Conservation (phyloP, 2,329 filamentous ascomycete species). For the Bisporella sp. region DNA sequence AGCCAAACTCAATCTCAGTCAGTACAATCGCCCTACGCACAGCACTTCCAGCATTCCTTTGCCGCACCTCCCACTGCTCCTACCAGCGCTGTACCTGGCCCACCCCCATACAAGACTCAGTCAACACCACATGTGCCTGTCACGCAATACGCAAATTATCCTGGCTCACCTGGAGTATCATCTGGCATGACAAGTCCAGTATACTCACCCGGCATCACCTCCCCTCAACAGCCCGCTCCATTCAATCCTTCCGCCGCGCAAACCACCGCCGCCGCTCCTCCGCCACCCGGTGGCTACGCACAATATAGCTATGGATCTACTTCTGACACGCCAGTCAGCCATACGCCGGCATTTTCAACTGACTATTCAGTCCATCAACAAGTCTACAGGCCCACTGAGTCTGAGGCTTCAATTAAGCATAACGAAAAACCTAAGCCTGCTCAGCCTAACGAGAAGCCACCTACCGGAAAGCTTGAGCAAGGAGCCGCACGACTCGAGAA, state of each 20-base stretch:
- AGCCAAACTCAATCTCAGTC: slow-evolving; percentile 5
- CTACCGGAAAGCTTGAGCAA: slow-evolving; percentile 53
- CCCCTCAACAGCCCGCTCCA: slow-evolving; percentile 6
- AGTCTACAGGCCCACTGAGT: slow-evolving; percentile 61
- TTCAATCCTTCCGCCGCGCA: background rate
- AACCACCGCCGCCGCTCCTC: background rate
- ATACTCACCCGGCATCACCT: slow-evolving; percentile 19
- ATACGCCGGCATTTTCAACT: slow-evolving; percentile 27
- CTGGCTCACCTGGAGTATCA: slow-evolving; percentile 38
- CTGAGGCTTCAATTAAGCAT: slow-evolving; percentile 40
- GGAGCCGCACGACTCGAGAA: slow-evolving; percentile 61
- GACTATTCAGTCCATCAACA: slow-evolving; percentile 62
- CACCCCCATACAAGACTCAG: slow-evolving; percentile 13
- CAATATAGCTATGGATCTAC: slow-evolving; percentile 40
- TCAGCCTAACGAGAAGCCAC: slow-evolving; percentile 28
- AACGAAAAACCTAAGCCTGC: slow-evolving; percentile 30
- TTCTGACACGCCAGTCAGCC: slow-evolving; percentile 11
- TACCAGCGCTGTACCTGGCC: slow-evolving; percentile 11
- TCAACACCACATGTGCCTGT: slow-evolving; percentile 14
- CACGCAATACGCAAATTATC: slow-evolving; percentile 39
- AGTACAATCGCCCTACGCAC: slow-evolving; percentile 17
- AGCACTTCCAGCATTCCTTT: slow-evolving; percentile 20
- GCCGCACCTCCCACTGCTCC: slow-evolving; percentile 18
- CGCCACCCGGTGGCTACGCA: slow-evolving; percentile 48
- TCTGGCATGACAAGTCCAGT: slow-evolving; percentile 31